These are phyloP conservation scores for Gleditsia sinensis DNA, from an alignment of 306 rosid genomes.

Conservation along the genomic window DNA sequence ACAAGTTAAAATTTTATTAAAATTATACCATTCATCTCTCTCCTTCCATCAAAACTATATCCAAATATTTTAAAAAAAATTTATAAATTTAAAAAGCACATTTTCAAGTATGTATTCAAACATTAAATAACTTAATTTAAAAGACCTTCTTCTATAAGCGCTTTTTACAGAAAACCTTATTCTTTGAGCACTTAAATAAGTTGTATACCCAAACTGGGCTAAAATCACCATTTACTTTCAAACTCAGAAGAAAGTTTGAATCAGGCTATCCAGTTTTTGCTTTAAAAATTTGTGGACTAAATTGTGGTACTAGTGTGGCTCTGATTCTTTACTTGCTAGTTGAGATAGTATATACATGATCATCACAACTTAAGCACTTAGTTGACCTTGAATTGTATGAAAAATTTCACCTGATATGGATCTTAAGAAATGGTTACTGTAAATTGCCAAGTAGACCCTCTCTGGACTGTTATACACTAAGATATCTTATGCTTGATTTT, in stretches of 20 bases:
- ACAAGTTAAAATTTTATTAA: too few species aligned
- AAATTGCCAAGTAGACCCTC: neutral
- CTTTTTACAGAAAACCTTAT: too few species aligned
- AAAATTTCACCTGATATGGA: neutral
- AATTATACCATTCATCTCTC: too few species aligned
- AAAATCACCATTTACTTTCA: neutral
- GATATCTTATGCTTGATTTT: slow-evolving; percentile 4
- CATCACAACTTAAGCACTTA: neutral
- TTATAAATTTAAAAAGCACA: too few species aligned
- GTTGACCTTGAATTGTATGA: neutral
- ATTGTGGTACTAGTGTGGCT: neutral
- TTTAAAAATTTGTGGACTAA: neutral
- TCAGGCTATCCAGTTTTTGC: neutral
- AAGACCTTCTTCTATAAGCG: too few species aligned
- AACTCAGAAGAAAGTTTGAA: neutral
- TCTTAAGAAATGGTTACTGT: neutral
- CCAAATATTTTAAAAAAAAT: too few species aligned
- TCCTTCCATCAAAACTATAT: too few species aligned
- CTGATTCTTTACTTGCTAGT: neutral
- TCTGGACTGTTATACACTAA: neutral
- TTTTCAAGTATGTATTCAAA: too few species aligned
- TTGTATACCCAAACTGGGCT: too few species aligned
- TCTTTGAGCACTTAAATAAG: too few species aligned
- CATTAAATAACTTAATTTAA: too few species aligned
- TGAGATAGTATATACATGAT: neutral